Conservation (phyloP, 148 eudicot species). For the Vaccinium macrocarpon region DNA sequence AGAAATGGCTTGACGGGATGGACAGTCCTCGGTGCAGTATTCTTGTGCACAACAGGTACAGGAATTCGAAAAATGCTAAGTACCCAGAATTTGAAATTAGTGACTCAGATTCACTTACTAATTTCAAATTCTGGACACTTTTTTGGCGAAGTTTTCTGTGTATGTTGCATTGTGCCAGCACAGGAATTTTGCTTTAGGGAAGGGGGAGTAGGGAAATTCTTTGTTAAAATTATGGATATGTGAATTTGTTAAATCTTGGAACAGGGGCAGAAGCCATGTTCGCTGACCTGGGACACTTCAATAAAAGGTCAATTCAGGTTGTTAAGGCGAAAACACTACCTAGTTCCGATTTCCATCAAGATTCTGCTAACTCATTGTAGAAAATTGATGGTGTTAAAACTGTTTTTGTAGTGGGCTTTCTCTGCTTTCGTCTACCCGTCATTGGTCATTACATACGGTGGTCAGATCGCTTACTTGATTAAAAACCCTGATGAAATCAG, state of each 20-base stretch:
- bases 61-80: too few relatives aligned
- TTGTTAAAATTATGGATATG: not conserved
- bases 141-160: too few relatives aligned
- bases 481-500: not conserved
- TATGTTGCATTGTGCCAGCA: not conserved
- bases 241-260: not conserved
- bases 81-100: too few relatives aligned
- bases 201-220: not conserved
- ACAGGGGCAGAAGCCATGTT: slow-evolving; percentile 50
- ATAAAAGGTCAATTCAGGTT: slow-evolving; percentile 51
- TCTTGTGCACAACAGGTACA: slow-evolving; percentile 38
- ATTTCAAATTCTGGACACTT: too few relatives aligned
- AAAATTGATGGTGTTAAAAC: not conserved
- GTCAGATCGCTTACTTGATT: not conserved
- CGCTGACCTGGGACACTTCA: slow-evolving; percentile 62
- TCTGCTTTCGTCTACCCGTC: slow-evolving; percentile 10
- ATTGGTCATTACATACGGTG: slow-evolving; percentile 4
- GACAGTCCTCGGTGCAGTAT: slow-evolving; percentile 31
- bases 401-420: slow-evolving; percentile 8
- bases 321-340: slow-evolving; percentile 2
- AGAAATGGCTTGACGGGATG: slow-evolving; percentile 26
- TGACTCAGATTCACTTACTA: too few relatives aligned
- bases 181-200: not conserved
- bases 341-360: not conserved
- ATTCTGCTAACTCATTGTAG: not conserved